A percentile compares a stretch with the other conserved stretches of the same genome.
phyloP scores from a whole-genome alignment of 345 rosid species.

The Limnanthes douglasii region DNA sequence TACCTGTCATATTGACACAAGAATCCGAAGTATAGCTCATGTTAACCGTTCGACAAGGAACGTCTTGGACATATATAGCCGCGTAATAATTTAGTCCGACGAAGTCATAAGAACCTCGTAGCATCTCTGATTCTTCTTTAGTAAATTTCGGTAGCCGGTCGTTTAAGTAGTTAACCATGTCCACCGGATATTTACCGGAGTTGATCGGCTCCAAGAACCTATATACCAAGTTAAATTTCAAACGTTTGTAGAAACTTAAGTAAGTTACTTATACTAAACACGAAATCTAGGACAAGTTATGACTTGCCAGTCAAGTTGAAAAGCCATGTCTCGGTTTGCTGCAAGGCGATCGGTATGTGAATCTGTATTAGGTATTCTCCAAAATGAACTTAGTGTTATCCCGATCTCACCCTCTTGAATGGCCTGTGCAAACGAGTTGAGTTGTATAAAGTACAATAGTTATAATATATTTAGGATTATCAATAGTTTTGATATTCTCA shows the following conservation, averaged over 20 bases:
- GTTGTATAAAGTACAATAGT: too few species aligned
- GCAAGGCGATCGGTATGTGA: conserved; percentile 5
- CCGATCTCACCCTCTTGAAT: conserved; percentile 21
- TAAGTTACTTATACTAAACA: too few species aligned
- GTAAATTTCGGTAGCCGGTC: conserved; percentile 15
- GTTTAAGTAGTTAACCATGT: conserved; percentile 6
- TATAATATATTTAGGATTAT: too few species aligned
- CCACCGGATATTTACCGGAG: conserved; percentile 12
- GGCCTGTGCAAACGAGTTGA: too few species aligned
- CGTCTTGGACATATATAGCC: conserved; percentile 6
- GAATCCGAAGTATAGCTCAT: conserved; percentile 7
- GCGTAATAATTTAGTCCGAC: conserved; percentile 21
- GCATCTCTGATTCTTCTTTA: background rate
- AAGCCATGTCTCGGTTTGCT: conserved; percentile 9
- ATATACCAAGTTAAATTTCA: background rate
- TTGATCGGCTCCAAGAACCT: conserved; percentile 19
- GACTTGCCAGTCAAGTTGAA: conserved; percentile 14
- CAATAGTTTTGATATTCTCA: too few species aligned
- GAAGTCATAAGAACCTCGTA: conserved; percentile 18
- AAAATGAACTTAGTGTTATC: conserved; percentile 6
- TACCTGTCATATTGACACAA: conserved; percentile 5
- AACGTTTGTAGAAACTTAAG: too few species aligned
- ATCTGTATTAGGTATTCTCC: conserved; percentile 8
- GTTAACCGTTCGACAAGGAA: background rate
- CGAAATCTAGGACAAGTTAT: too few species aligned